Conservation (phyloP, 345 rosid genomes). For the Lepidium aucheri region DNA sequence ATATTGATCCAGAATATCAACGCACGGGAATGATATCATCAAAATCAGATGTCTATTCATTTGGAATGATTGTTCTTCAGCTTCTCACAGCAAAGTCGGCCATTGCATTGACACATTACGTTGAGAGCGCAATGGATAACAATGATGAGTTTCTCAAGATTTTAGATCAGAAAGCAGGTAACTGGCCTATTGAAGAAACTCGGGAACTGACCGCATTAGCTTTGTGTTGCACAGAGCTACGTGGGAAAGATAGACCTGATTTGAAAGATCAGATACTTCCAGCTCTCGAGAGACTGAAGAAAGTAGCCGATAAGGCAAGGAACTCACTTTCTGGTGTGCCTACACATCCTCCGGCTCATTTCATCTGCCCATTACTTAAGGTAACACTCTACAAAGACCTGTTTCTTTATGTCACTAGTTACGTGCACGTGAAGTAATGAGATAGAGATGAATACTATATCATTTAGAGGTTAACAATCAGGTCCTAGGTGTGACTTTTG, state of each 20-base stretch:
- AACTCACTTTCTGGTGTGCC: conserved; percentile 17
- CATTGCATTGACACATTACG: conserved; percentile 51
- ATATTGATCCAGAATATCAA: conserved; percentile 91
- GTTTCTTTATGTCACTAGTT: neutral
- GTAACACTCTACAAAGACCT: conserved; percentile 22
- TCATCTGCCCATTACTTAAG: conserved; percentile 80
- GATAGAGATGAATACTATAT: neutral
- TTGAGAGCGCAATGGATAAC: conserved; percentile 56
- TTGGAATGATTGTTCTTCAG: conserved; percentile 75
- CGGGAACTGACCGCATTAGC: conserved; percentile 56
- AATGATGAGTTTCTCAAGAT: conserved; percentile 38
- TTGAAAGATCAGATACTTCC: conserved; percentile 65
- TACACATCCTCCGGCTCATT: conserved; percentile 48
- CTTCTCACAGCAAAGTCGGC: conserved; percentile 74
- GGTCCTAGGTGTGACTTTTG: neutral
- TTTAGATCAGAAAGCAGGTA: conserved; percentile 62
- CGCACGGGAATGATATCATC: conserved; percentile 67
- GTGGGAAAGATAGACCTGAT: conserved; percentile 56
- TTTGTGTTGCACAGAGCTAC: conserved; percentile 73
- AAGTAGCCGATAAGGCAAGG: conserved; percentile 42
- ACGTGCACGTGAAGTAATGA: neutral
- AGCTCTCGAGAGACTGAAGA: conserved; percentile 51
- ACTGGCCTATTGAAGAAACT: conserved; percentile 73
- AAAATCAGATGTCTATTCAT: conserved; percentile 77
- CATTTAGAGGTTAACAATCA: too few species aligned